Evolutionary conservation across 257 asterid species (phyloP).

Genomic region (Solanum medicagineum): DNA sequence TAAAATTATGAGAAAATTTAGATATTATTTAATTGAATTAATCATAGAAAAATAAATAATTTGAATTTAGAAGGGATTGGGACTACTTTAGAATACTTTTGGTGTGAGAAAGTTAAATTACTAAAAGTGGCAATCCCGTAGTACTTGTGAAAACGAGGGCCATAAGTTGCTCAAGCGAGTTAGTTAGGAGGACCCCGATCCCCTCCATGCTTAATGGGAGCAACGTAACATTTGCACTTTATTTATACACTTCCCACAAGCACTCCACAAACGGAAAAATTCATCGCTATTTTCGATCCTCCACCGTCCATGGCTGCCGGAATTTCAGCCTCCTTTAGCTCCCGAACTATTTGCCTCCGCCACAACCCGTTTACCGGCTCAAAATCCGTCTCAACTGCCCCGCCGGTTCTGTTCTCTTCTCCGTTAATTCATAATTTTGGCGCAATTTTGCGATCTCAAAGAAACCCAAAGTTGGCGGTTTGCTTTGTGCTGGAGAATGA

Average conservation of each 20-base stretch:
- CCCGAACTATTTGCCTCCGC: conserved; percentile 4
- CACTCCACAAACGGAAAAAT: neutral
- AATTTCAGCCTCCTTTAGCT: conserved; percentile 19
- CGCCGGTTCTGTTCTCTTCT: conserved; percentile 7
- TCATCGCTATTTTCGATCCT: neutral
- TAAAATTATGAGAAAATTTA: no score
- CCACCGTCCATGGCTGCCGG: conserved; percentile 49
- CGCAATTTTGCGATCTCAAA: neutral
- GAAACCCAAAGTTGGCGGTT: conserved; percentile 24
- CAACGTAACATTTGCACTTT: neutral
- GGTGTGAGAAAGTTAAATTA: neutral
- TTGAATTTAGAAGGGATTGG: neutral
- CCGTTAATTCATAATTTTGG: conserved; percentile 5
- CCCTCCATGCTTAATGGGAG: neutral
- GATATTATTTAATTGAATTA: neutral
- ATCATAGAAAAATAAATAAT: neutral
- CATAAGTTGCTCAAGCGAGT: neutral
- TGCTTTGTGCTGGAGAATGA: conserved; percentile 51
- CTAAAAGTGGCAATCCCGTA: neutral
- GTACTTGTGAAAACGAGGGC: neutral
- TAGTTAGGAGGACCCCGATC: neutral
- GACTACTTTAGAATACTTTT: neutral
- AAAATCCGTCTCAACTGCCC: conserved; percentile 4
- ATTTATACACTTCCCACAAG: neutral
- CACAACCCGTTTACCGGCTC: conserved; percentile 20